Percentiles rank a stretch among this genome's conserved stretches.
These are phyloP conservation scores for Trichoderma cornu-damae DNA, from an alignment of 2,329 filamentous ascomycete species.

Conservation along the genomic window DNA sequence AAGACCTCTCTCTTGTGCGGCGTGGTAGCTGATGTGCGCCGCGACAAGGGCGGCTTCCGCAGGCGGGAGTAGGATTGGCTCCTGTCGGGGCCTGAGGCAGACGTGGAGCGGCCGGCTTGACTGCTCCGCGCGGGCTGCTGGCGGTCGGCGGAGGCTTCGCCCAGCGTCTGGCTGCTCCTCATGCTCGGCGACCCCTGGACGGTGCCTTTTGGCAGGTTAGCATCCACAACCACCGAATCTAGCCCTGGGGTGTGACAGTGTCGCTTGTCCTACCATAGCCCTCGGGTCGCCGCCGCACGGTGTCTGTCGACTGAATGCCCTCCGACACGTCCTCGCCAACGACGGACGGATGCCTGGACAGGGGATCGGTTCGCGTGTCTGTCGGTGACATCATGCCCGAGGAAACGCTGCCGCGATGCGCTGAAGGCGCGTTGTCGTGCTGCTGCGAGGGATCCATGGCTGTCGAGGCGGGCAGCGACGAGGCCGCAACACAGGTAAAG, in stretches of 20 bases:
- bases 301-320: conserved; percentile 56
- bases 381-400: conserved; percentile 44
- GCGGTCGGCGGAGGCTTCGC: conserved; percentile 37
- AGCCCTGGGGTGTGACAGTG: conserved; percentile 1
- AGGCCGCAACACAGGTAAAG: conserved; percentile 5
- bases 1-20: conserved; percentile 82
- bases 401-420: conserved; percentile 35
- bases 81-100: conserved; percentile 40
- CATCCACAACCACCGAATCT: neutral
- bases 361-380: conserved; percentile 41
- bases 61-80: conserved; percentile 46
- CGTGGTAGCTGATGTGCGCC: conserved; percentile 70
- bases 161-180: conserved; percentile 31
- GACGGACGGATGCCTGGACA: conserved; percentile 33
- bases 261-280: conserved; percentile 47
- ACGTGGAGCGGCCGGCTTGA: conserved; percentile 36
- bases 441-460: conserved; percentile 43
- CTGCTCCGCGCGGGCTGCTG: conserved; percentile 30
- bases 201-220: conserved; percentile 24
- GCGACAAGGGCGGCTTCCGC: conserved; percentile 67
- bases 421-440: conserved; percentile 32
- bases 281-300: conserved; percentile 54
- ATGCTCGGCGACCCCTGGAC: conserved; percentile 24
- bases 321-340: conserved; percentile 43
- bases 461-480: conserved; percentile 16